These are phyloP conservation scores for Saccharomycopsis schoenii DNA, from an alignment of 805 yeast species.

Conservation along the genomic window DNA sequence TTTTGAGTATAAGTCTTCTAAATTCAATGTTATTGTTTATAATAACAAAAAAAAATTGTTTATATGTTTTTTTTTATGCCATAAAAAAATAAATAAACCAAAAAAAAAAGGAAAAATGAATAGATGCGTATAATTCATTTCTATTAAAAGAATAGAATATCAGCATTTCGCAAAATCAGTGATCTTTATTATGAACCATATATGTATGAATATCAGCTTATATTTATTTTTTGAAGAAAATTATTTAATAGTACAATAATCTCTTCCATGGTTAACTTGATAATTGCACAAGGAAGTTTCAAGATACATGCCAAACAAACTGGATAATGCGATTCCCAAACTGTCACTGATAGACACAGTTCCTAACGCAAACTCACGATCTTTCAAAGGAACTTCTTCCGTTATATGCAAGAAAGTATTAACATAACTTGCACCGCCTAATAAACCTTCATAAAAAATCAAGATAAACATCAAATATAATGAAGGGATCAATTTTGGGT, in stretches of 20 bases:
- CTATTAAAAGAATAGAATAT: too few relatives aligned
- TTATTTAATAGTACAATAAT: slow-evolving; percentile 53
- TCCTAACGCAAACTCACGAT: slow-evolving; percentile 74
- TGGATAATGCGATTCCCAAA: slow-evolving; percentile 77
- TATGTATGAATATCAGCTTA: too few relatives aligned
- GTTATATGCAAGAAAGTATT: slow-evolving; percentile 76
- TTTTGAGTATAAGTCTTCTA: too few relatives aligned
- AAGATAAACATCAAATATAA: slow-evolving; percentile 55
- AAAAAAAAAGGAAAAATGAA: too few relatives aligned
- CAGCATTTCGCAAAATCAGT: too few relatives aligned
- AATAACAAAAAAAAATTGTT: too few relatives aligned
- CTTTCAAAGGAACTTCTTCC: slow-evolving; percentile 39
- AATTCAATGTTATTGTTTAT: too few relatives aligned
- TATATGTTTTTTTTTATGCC: too few relatives aligned
- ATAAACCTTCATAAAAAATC: slow-evolving; percentile 76
- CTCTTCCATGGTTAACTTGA: slow-evolving; percentile 65
- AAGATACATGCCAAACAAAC: slow-evolving; percentile 59
- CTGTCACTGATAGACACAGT: slow-evolving; percentile 79
- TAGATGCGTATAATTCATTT: too few relatives aligned
- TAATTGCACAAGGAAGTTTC: slow-evolving; percentile 64
- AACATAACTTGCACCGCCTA: slow-evolving; percentile 87
- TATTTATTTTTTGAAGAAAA: background rate
- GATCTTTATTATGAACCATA: background rate
- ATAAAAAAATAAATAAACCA: too few relatives aligned
- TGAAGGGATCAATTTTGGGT: slow-evolving; percentile 38